Percentiles rank a stretch among this genome's conserved stretches.
Conservation (phyloP, 805 yeast species). For the Kodamaea neixiangensis region DNA sequence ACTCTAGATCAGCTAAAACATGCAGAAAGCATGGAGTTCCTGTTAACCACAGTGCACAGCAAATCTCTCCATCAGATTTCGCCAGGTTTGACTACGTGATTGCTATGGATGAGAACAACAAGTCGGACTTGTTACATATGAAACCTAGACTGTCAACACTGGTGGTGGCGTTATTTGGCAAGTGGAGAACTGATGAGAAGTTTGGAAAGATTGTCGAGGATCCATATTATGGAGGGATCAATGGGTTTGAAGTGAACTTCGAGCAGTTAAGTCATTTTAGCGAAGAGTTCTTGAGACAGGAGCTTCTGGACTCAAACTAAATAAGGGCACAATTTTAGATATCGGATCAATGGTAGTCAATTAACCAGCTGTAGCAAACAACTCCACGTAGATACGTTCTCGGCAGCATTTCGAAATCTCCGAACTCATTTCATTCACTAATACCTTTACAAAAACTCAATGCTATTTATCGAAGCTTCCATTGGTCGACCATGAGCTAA, state of each 20-base stretch:
- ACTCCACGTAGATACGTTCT: too few relatives aligned
- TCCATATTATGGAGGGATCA: constrained; percentile 88
- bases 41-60: constrained; percentile 74
- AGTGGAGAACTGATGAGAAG: constrained; percentile 60
- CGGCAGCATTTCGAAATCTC: too few relatives aligned
- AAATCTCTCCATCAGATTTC: constrained; percentile 54
- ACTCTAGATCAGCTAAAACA: constrained; percentile 65
- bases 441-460: too few relatives aligned
- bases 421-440: too few relatives aligned
- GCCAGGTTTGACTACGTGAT: constrained; percentile 64
- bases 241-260: constrained; percentile 81
- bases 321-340: too few relatives aligned
- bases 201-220: constrained; percentile 70
- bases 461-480: too few relatives aligned
- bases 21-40: constrained; percentile 75
- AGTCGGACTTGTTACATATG: constrained; percentile 49
- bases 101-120: constrained; percentile 69
- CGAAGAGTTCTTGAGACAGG: constrained; percentile 62
- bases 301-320: constrained; percentile 17
- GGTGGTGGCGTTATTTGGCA: constrained; percentile 69
- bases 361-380: too few relatives aligned
- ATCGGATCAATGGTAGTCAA: too few relatives aligned
- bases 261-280: constrained; percentile 75
- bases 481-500: too few relatives aligned
- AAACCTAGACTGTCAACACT: constrained; percentile 54